These are phyloP conservation scores for Mortierella sp. DNA, from an alignment of 371 early-diverging fungal genomes.

Conservation along the genomic window DNA sequence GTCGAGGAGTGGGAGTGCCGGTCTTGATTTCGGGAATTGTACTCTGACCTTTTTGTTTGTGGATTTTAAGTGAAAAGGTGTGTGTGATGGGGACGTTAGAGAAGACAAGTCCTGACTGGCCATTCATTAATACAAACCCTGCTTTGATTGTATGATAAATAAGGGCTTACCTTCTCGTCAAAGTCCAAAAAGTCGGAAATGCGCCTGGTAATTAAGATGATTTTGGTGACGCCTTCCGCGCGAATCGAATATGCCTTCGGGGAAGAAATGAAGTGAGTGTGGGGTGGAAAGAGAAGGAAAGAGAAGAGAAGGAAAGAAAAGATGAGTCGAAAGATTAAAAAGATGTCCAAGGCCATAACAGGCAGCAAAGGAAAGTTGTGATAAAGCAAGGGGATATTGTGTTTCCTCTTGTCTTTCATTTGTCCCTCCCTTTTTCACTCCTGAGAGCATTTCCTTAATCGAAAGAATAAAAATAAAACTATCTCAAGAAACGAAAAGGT, in stretches of 20 bases:
- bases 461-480: background rate
- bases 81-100: background rate
- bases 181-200: slow-evolving; percentile 73
- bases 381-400: background rate
- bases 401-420: background rate
- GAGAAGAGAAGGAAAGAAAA: background rate
- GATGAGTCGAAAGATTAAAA: background rate
- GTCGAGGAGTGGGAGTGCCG: slow-evolving; percentile 56
- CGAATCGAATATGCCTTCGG: slow-evolving; percentile 70
- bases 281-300: background rate
- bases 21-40: slow-evolving; percentile 56
- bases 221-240: slow-evolving; percentile 63
- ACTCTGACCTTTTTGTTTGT: slow-evolving; percentile 26
- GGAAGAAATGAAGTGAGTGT: background rate
- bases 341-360: background rate
- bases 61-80: background rate
- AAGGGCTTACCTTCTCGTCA: slow-evolving; percentile 66
- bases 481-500: background rate
- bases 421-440: background rate
- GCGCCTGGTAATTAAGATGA: slow-evolving; percentile 65
- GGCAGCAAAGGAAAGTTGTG: background rate
- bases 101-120: background rate
- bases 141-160: background rate
- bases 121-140: background rate
- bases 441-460: background rate